phyloP scores from a whole-genome alignment of 495 filamentous ascomycete genomes.

The Penicillium pulvis region DNA sequence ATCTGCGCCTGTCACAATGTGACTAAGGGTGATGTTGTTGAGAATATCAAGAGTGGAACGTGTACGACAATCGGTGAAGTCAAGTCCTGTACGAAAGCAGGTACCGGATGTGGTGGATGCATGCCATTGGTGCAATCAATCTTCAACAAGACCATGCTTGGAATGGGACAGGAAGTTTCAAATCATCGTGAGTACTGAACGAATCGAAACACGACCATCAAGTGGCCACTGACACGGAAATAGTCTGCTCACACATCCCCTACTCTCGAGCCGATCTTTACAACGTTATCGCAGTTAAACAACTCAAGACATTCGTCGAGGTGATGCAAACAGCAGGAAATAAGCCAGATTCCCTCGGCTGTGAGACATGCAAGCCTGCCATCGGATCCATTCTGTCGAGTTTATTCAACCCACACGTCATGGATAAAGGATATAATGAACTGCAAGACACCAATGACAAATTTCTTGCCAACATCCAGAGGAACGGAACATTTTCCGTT shows the following conservation, averaged over 20 bases:
- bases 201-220: not conserved
- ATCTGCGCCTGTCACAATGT: constrained; percentile 98
- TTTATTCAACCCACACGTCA: constrained; percentile 84
- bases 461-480: constrained; percentile 92
- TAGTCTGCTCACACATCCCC: constrained; percentile 81
- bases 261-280: constrained; percentile 88
- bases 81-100: constrained; percentile 93
- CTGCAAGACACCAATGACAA: constrained; percentile 94
- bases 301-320: constrained; percentile 70
- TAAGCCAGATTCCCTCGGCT: constrained; percentile 74
- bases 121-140: constrained; percentile 91
- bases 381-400: constrained; percentile 84
- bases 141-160: constrained; percentile 89
- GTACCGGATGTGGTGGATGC: constrained; percentile 92
- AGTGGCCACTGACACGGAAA: not conserved
- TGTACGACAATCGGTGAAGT: constrained; percentile 87
- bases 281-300: constrained; percentile 86
- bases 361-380: constrained; percentile 88
- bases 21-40: constrained; percentile 79
- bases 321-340: constrained; percentile 85
- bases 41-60: constrained; percentile 73
- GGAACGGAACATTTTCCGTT: constrained; percentile 92
- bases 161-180: constrained; percentile 87
- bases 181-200: constrained; percentile 62
- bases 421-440: constrained; percentile 73